Conservation (phyloP, 2,329 filamentous ascomycete species). For the Xylariaceae sp. region DNA sequence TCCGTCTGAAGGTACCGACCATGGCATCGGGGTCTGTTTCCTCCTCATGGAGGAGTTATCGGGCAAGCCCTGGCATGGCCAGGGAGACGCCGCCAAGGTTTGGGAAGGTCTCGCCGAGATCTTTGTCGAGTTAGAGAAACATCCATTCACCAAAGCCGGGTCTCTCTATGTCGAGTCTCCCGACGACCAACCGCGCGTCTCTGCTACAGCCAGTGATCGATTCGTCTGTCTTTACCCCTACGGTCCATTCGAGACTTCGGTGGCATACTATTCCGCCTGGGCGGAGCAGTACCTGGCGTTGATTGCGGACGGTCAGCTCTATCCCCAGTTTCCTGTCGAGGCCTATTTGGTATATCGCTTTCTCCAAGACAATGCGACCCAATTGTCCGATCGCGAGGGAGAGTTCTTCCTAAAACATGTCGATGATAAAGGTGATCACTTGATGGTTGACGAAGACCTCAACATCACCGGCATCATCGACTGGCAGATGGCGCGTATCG, state of each 20-base stretch:
- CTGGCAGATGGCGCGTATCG: constrained; percentile 35
- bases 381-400: constrained; percentile 16
- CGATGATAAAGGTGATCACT: constrained; percentile 40
- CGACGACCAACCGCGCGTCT: constrained; percentile 14
- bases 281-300: constrained; percentile 24
- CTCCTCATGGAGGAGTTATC: constrained; percentile 26
- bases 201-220: constrained; percentile 27
- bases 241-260: constrained; percentile 19
- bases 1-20: constrained; percentile 7
- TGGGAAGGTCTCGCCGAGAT: constrained; percentile 27
- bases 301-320: constrained; percentile 31
- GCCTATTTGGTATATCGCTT: constrained; percentile 37
- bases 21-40: constrained; percentile 25
- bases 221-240: constrained; percentile 23
- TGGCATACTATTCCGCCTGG: constrained; percentile 22
- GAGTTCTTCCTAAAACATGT: constrained; percentile 35
- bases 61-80: constrained; percentile 17
- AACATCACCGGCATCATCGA: constrained; percentile 39
- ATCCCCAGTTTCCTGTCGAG: constrained; percentile 22
- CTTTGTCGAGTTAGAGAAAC: constrained; percentile 24
- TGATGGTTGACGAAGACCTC: constrained; percentile 33
- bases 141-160: constrained; percentile 24
- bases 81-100: constrained; percentile 19
- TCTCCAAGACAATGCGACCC: constrained; percentile 29
- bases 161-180: constrained; percentile 18